Evolutionary conservation across 805 yeast genomes (phyloP).

Genomic region (Saccharomyces kudriavzevii): DNA sequence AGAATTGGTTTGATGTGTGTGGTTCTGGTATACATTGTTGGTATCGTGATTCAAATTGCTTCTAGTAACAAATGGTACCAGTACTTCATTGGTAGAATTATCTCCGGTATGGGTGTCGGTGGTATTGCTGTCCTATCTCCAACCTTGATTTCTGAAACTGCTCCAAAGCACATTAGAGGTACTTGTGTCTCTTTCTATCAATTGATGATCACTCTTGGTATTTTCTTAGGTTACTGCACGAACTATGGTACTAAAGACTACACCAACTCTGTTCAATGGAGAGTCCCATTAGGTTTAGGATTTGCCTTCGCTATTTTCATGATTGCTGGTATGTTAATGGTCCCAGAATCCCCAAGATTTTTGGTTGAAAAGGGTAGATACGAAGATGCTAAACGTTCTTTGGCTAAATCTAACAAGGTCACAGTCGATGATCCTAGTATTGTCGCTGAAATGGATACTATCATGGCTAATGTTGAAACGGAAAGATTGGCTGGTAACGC

Average conservation of each 20-base stretch:
- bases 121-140: constrained; percentile 71
- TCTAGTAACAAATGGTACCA: constrained; percentile 53
- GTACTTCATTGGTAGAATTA: constrained; percentile 56
- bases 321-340: constrained; percentile 36
- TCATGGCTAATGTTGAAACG: constrained; percentile 52
- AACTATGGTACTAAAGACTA: constrained; percentile 47
- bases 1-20: constrained; percentile 49
- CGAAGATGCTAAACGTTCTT: constrained; percentile 55
- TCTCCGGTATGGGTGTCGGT: constrained; percentile 78
- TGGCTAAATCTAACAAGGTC: constrained; percentile 53
- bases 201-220: constrained; percentile 65
- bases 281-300: constrained; percentile 59
- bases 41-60: constrained; percentile 60
- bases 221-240: constrained; percentile 69
- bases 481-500: constrained; percentile 59
- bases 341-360: constrained; percentile 73
- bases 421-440: constrained; percentile 47
- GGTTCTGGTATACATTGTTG: constrained; percentile 48
- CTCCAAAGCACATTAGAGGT: constrained; percentile 49
- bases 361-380: constrained; percentile 46
- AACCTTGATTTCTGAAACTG: constrained; percentile 47
- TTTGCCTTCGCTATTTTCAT: constrained; percentile 39
- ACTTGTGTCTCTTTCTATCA: constrained; percentile 65
- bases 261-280: constrained; percentile 53
- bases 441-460: constrained; percentile 46